These are phyloP conservation scores for Apostasia ramifera DNA, from an alignment of 106 monocot genomes.

Conservation along the genomic window DNA sequence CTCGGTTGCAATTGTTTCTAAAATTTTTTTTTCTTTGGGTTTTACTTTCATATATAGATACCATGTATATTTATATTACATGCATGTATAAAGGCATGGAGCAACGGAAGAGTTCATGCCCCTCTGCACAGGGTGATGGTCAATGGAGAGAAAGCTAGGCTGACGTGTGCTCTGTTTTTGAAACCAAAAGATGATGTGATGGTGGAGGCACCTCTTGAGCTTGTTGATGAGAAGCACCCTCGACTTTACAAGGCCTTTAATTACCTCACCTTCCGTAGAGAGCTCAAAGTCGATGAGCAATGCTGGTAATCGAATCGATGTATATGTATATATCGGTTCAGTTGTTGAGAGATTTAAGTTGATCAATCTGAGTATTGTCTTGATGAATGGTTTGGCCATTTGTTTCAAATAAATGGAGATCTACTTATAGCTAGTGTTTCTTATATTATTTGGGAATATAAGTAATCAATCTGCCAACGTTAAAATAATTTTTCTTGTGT, in stretches of 20 bases:
- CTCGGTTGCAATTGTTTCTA: not conserved
- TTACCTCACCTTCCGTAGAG: not conserved
- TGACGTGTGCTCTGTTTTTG: slow-evolving; percentile 1
- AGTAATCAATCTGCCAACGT: too few species aligned
- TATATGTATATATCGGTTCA: too few species aligned
- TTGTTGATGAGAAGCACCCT: slow-evolving; percentile 4
- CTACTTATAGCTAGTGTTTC: too few species aligned
- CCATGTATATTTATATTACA: not conserved
- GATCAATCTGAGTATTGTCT: too few species aligned
- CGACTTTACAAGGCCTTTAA: slow-evolving; percentile 9
- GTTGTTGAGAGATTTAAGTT: too few species aligned
- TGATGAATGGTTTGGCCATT: too few species aligned
- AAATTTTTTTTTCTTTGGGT: not conserved
- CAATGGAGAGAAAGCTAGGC: not conserved
- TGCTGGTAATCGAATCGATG: too few species aligned
- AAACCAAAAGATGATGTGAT: not conserved
- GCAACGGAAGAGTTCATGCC: slow-evolving; percentile 9
- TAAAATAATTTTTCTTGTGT: too few species aligned
- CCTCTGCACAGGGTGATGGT: slow-evolving; percentile 5
- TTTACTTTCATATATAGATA: not conserved
- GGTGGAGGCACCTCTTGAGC: not conserved
- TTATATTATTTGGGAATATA: too few species aligned
- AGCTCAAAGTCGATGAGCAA: too few species aligned
- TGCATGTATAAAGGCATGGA: slow-evolving; percentile 6
- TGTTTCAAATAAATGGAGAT: too few species aligned